Evolutionary conservation across 495 filamentous ascomycete genomes (phyloP).

Genomic region (Barbatosphaeria neglecta): DNA sequence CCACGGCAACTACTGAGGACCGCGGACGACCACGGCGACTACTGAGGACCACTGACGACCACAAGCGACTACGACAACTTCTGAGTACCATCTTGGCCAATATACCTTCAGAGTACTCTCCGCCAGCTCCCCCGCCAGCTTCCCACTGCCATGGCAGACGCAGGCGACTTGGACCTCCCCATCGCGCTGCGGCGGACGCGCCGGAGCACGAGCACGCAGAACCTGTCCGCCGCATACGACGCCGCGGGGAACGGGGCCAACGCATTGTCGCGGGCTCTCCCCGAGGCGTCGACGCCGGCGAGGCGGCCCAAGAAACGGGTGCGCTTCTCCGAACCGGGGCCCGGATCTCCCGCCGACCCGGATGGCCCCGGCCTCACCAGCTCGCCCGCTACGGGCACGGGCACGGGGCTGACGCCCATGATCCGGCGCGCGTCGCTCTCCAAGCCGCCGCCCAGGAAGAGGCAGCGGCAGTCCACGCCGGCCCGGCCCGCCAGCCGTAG

Average conservation of each 20-base stretch:
- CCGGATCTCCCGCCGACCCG: too few species aligned
- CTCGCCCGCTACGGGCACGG: slow-evolving; percentile 31
- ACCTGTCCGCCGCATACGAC: background rate
- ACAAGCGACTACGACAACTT: too few species aligned
- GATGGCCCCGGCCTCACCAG: too few species aligned
- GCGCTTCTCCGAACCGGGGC: slow-evolving; percentile 63
- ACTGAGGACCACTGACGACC: too few species aligned
- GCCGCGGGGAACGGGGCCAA: background rate
- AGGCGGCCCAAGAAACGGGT: slow-evolving; percentile 46
- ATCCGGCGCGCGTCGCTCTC: slow-evolving; percentile 45
- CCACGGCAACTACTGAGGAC: too few species aligned
- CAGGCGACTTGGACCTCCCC: slow-evolving; percentile 9
- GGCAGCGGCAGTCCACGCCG: slow-evolving; percentile 32
- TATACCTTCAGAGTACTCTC: too few species aligned
- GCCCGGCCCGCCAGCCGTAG: slow-evolving; percentile 13
- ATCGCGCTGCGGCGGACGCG: slow-evolving; percentile 16
- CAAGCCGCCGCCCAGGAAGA: slow-evolving; percentile 29
- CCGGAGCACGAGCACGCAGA: slow-evolving; percentile 4
- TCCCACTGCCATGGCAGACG: slow-evolving; percentile 8
- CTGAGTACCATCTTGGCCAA: too few species aligned
- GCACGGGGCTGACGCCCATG: slow-evolving; percentile 60
- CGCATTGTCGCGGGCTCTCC: too few species aligned
- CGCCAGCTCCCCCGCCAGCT: too few species aligned
- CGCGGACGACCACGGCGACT: too few species aligned
- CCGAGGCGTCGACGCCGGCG: too few species aligned